Percentiles rank a stretch among this genome's conserved stretches.
phyloP scores from a whole-genome alignment of 129 eudicot species.

The Silybum marianum region DNA sequence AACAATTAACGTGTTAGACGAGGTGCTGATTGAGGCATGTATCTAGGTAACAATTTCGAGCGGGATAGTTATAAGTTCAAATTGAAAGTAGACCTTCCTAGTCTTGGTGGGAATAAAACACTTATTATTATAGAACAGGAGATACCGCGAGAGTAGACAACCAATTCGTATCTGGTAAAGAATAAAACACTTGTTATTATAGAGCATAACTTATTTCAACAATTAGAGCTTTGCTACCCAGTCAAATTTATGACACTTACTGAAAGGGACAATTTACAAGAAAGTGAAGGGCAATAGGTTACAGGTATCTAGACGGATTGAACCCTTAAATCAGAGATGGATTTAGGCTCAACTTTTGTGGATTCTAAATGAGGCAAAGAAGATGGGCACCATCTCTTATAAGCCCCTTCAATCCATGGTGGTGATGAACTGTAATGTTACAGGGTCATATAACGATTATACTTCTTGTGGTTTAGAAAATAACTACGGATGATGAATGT shows the following conservation, averaged over 20 bases:
- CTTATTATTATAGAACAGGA: too few species aligned
- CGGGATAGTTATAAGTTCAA: too few species aligned
- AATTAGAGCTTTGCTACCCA: neutral
- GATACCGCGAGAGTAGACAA: too few species aligned
- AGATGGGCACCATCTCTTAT: neutral
- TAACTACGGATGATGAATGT: neutral
- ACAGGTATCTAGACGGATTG: neutral
- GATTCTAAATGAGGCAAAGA: slow-evolving; percentile 2
- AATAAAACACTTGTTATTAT: too few species aligned
- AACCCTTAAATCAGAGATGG: neutral
- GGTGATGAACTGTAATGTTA: neutral
- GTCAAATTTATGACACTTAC: neutral
- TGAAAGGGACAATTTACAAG: neutral
- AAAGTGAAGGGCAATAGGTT: neutral
- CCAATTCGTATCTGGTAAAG: too few species aligned
- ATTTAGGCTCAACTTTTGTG: neutral
- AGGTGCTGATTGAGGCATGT: too few species aligned
- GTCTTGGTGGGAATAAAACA: too few species aligned
- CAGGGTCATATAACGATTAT: neutral
- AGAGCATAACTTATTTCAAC: neutral
- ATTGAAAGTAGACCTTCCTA: too few species aligned
- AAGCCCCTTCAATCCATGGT: neutral
- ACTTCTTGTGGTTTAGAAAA: neutral
- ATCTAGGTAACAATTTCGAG: too few species aligned
- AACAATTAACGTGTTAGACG: too few species aligned